phyloP scores from a whole-genome alignment of 2,329 filamentous ascomycete species.

The Aureobasidium sp. region DNA sequence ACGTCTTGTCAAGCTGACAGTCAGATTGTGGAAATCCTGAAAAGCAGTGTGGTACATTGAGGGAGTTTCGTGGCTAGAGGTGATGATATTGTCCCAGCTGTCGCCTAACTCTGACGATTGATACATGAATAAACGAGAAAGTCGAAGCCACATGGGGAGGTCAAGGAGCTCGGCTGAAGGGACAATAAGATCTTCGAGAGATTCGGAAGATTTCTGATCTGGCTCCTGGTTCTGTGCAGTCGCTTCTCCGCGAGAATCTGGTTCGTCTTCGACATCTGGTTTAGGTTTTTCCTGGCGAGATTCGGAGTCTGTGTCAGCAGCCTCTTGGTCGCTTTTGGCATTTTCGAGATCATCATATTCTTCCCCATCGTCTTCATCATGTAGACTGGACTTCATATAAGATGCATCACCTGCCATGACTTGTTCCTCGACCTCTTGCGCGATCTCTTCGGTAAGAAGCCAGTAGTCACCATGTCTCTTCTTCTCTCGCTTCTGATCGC shows the following conservation, averaged over 20 bases:
- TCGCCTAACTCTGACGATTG: conserved; percentile 46
- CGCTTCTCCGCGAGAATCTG: background rate
- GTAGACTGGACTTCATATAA: background rate
- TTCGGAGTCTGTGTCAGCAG: background rate
- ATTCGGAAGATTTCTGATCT: background rate
- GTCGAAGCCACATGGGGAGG: conserved; percentile 52
- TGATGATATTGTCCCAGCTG: conserved; percentile 60
- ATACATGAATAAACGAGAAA: conserved; percentile 75
- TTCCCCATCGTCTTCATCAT: background rate
- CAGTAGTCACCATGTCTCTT: conserved; percentile 57
- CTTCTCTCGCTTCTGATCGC: conserved; percentile 55
- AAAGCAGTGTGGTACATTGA: conserved; percentile 68
- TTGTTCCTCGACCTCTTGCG: conserved; percentile 27
- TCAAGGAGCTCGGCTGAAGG: conserved; percentile 53
- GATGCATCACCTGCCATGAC: background rate
- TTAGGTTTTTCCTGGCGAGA: background rate
- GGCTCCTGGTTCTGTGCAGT: background rate
- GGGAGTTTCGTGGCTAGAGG: conserved; percentile 46
- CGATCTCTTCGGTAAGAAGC: conserved; percentile 49
- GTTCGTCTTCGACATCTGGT: background rate
- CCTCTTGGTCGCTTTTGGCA: background rate
- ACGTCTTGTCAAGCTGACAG: conserved; percentile 60
- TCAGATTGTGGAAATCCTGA: conserved; percentile 66
- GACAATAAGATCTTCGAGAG: conserved; percentile 24
- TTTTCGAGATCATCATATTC: background rate